Conservation (phyloP, 1,284 basidiomycete genomes). For the Tilletia walkeri region DNA sequence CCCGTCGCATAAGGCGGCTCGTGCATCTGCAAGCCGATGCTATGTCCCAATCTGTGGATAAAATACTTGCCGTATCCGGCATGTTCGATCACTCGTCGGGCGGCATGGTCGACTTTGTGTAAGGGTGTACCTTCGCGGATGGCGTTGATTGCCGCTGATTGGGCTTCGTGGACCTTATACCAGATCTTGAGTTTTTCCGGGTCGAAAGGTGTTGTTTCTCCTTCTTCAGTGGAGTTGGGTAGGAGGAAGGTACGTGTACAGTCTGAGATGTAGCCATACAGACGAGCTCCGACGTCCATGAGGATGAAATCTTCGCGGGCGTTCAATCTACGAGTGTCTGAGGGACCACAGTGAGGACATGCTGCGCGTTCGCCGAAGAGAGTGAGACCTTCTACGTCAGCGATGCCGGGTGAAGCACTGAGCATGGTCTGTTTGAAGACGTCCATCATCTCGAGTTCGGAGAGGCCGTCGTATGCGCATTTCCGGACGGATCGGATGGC, state of each 20-base stretch:
- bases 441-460: conserved; percentile 66
- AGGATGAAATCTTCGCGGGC: conserved; percentile 67
- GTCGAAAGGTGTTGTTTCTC: conserved; percentile 58
- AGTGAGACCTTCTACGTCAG: conserved; percentile 65
- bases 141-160: conserved; percentile 64
- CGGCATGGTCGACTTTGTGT: conserved; percentile 66
- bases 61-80: conserved; percentile 66
- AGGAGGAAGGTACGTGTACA: conserved; percentile 31
- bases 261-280: conserved; percentile 60
- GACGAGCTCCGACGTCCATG: conserved; percentile 71
- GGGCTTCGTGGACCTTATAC: conserved; percentile 68
- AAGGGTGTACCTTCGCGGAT: conserved; percentile 61
- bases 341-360: not conserved
- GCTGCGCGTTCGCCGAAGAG: conserved; percentile 71
- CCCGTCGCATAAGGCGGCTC: conserved; percentile 77
- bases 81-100: conserved; percentile 63
- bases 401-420: conserved; percentile 60
- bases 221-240: conserved; percentile 65
- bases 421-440: conserved; percentile 26
- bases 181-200: conserved; percentile 60
- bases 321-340: conserved; percentile 64
- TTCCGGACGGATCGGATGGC: conserved; percentile 69
- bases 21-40: conserved; percentile 78
- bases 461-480: conserved; percentile 70
- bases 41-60: conserved; percentile 77